Conservation (phyloP, 2,329 filamentous ascomycete genomes). For the Colletotrichum agaves region DNA sequence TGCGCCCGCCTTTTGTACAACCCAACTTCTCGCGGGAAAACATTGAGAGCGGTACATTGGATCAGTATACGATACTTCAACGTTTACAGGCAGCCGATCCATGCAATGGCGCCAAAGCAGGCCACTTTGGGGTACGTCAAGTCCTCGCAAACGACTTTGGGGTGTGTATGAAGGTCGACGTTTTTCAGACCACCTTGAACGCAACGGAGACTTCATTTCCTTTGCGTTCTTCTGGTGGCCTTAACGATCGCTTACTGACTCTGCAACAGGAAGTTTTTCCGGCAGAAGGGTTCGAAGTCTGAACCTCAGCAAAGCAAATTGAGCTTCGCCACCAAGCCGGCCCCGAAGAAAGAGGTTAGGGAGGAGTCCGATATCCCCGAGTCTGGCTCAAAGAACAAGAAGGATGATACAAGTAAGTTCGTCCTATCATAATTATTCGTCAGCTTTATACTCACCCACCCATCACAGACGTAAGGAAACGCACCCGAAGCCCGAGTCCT, state of each 20-base stretch:
- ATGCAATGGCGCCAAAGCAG: constrained; percentile 71
- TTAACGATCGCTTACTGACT: constrained; percentile 17
- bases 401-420: constrained; percentile 41
- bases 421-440: background rate
- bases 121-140: constrained; percentile 90
- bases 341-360: constrained; percentile 45
- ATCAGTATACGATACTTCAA: constrained; percentile 1
- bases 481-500: constrained; percentile 46
- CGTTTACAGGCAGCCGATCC: background rate
- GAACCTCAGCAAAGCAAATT: constrained; percentile 80
- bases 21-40: constrained; percentile 23
- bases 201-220: background rate
- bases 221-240: background rate
- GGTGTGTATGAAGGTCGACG: constrained; percentile 61
- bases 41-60: constrained; percentile 6
- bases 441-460: background rate
- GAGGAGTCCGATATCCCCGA: constrained; percentile 46
- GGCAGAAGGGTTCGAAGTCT: constrained; percentile 68
- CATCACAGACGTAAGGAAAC: constrained; percentile 58
- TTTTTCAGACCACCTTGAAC: background rate
- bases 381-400: constrained; percentile 50
- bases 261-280: constrained; percentile 82
- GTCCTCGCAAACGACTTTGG: constrained; percentile 76
- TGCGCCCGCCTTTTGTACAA: constrained; percentile 15
- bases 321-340: constrained; percentile 73